phyloP scores from a whole-genome alignment of 2,329 filamentous ascomycete species.

The Spiromastix sp. region DNA sequence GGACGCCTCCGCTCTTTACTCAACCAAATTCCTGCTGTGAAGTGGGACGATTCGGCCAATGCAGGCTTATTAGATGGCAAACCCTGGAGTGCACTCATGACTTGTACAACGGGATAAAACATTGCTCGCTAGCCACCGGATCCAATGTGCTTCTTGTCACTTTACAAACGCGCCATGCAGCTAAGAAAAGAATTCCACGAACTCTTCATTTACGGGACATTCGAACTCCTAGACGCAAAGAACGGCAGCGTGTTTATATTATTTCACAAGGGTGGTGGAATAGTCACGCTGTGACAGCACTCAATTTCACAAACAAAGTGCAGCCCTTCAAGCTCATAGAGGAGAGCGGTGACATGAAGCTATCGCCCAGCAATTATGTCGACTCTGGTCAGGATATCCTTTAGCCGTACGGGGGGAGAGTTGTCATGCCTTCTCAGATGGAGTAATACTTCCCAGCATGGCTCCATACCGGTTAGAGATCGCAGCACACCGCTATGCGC shows the following conservation, averaged over 20 bases:
- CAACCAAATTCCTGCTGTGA: no score
- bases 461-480: no score
- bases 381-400: constrained; percentile 15
- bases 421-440: no score
- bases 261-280: constrained; percentile 26
- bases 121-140: constrained; percentile 43
- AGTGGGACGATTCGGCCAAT: constrained; percentile 48
- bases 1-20: no score
- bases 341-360: constrained; percentile 13
- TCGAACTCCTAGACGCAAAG: constrained; percentile 41
- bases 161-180: constrained; percentile 48
- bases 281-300: constrained; percentile 26
- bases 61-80: constrained; percentile 51
- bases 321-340: constrained; percentile 21
- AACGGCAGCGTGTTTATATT: constrained; percentile 38
- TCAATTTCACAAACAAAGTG: constrained; percentile 38
- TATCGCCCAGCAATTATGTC: constrained; percentile 16
- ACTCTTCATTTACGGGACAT: constrained; percentile 53
- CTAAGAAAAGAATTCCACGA: constrained; percentile 47
- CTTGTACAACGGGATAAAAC: constrained; percentile 45
- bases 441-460: no score
- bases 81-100: constrained; percentile 52
- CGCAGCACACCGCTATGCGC: no score
- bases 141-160: constrained; percentile 41
- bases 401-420: constrained; percentile 23